Base-by-base conservation (phyloP, 352 stramenopile genomes). In the Pythium brassicae region DNA sequence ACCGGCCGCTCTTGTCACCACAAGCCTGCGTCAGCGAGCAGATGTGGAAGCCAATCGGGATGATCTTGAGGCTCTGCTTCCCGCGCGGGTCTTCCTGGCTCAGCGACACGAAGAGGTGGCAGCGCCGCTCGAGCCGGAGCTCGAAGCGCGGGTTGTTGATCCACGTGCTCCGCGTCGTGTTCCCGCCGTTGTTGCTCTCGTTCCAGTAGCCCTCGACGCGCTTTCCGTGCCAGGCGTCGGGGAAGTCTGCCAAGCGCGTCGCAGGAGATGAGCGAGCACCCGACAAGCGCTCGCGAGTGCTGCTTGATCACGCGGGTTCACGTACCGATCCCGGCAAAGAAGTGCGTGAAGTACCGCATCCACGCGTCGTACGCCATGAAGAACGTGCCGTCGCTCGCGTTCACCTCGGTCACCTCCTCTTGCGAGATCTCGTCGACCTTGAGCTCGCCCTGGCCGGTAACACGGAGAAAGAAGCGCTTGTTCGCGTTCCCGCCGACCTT, bases 321-420 rank as follows among this genome's bases (percentile, higher is more conserved):
- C 72, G 17, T 66, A 94, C 84, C 87, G 17, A 97, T 90, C 20
- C 85, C 88, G 22, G 91, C 79, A 50, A 97, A 97, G 43, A 97
- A 92, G 42, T 95, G 84, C 0, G 87, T 97, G 59, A 95, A 97
- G 50, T 90, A 83, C 51, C 83, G 63, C 64, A 83, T 86, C 87
- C 87, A 97, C 2, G 86, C 89, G 25, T 90, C 77, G 56, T 72
- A 97, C 15, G 75, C 73, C 86, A 97, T 97, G 71, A 97, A 97
- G 55, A 97, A 97, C 2, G 87, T 96, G 3, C 90, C 90, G 52
- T 97, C 90, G 40, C 86, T 91, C 3, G 72, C 61, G 44, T 96
- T 96, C 22, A 89, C 69, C 17, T 93, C 81, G 8, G 86, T 63
- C 4, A 88, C 66, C 39, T 97, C 83, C 55, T 91, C 84, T 55